Evolutionary conservation across 164 flowering plant genomes (phyloP).

Genomic region (Saururus chinensis): DNA sequence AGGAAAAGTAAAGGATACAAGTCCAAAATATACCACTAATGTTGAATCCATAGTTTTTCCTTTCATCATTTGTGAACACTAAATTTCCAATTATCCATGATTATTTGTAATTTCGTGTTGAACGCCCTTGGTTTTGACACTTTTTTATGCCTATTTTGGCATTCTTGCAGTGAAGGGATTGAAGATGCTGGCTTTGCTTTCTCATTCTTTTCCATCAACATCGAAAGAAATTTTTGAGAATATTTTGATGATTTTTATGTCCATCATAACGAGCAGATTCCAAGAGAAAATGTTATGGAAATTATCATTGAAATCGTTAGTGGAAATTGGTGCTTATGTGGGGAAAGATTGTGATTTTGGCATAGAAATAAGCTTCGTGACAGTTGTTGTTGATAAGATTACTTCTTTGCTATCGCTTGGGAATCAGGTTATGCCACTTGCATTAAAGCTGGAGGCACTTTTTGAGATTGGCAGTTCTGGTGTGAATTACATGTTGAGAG

Average conservation of each 20-base stretch:
- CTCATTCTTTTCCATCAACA: slow-evolving; percentile 30
- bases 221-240: slow-evolving; percentile 38
- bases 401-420: slow-evolving; percentile 27
- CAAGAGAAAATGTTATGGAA: slow-evolving; percentile 41
- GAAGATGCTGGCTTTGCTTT: slow-evolving; percentile 62
- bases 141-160: neutral
- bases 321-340: slow-evolving; percentile 49
- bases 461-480: slow-evolving; percentile 48
- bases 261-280: slow-evolving; percentile 27
- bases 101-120: too few species aligned
- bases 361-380: slow-evolving; percentile 35
- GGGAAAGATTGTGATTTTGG: slow-evolving; percentile 36
- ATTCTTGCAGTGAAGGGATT: slow-evolving; percentile 73
- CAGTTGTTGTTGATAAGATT: slow-evolving; percentile 48
- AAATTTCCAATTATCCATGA: too few species aligned
- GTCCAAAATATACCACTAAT: too few species aligned
- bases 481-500: slow-evolving; percentile 32
- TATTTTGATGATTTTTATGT: slow-evolving; percentile 37
- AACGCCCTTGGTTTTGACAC: neutral
- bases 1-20: too few species aligned
- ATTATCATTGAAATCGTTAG: slow-evolving; percentile 46
- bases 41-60: too few species aligned
- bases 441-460: slow-evolving; percentile 51
- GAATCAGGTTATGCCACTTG: slow-evolving; percentile 34
- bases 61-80: too few species aligned